Evolutionary conservation across 805 yeast species (phyloP).

Genomic region (Nakazawaea wickerhamii): DNA sequence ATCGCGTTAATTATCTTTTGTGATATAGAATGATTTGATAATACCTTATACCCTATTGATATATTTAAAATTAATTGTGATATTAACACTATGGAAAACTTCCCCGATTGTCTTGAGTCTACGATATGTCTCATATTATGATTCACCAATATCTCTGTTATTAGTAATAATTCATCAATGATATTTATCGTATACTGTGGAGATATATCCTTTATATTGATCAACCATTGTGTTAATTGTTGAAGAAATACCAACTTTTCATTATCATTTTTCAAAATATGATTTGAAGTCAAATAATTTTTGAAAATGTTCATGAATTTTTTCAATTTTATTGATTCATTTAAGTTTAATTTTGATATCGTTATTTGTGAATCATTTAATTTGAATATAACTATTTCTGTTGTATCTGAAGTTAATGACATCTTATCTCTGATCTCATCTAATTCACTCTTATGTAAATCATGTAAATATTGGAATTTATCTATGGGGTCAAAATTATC

Average conservation of each 20-base stretch:
- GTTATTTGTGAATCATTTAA: background rate
- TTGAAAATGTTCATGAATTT: background rate
- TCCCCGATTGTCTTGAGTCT: background rate
- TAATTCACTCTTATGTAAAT: background rate
- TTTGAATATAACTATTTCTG: background rate
- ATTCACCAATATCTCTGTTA: background rate
- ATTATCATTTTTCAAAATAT: background rate
- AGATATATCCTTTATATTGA: background rate
- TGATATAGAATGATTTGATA: no score
- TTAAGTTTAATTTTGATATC: background rate
- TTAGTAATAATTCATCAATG: background rate
- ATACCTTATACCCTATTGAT: background rate
- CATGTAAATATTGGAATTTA: conserved; percentile 18
- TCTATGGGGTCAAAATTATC: conserved; percentile 12
- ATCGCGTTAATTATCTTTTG: no score
- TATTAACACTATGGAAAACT: background rate
- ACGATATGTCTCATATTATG: background rate
- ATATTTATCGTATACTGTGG: background rate
- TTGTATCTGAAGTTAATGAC: background rate
- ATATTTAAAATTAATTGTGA: background rate
- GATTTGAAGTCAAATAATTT: background rate
- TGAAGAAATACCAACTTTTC: background rate
- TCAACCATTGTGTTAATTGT: background rate
- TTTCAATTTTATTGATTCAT: background rate
- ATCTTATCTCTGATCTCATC: background rate